Evolutionary conservation across 257 asterid species (phyloP), one percentile per base, ranked within the genome.

Genomic region (Paulownia fortunei): DNA sequence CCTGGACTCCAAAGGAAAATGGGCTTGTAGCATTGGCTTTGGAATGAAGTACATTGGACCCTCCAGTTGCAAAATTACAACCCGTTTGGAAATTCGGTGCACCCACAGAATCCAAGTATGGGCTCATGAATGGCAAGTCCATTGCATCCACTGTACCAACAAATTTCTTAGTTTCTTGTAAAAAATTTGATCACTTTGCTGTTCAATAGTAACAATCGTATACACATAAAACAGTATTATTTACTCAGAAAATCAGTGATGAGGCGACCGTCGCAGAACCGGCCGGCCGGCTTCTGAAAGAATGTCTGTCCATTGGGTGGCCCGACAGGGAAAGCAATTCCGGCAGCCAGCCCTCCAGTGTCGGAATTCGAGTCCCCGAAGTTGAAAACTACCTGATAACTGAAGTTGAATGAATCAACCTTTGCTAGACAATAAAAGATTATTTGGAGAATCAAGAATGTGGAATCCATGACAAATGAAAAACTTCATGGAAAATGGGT

Each of bases 261-360:
- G 5, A 87, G 81, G 26, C 86, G 88, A 58, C 89, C 89, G 21
- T 84, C 86, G 55, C 79, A 72, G 59, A 75, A 73, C 47, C 88
- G 72, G 42, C 89, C 87, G 8, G 82, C 76, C 6, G 89, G 87
- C 30, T n/a, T 71, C 6, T 60, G 52, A 10, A 87, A 87, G 82
- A 77, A 87, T 0, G 89, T 84, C n/a, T 78, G 81, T 0, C 87
- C 89, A 30, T 87, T 81, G 4, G 91, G 86, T 13, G 71, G 74
- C 15, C 63, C 63, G 15, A 79, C 26, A 0, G 76, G 69, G 39
- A 27, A 12, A 12, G 83, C 82, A 51, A 80, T 49, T 37, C 78
- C 83, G 3, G 88, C 87, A 0, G 82, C 81, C 18, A 72, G 72
- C 3, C 86, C 89, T 8, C 91, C 89, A 0, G 89, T 84, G 60